Conservation (phyloP, 352 stramenopile genomes). For the Pythium periplocum region DNA sequence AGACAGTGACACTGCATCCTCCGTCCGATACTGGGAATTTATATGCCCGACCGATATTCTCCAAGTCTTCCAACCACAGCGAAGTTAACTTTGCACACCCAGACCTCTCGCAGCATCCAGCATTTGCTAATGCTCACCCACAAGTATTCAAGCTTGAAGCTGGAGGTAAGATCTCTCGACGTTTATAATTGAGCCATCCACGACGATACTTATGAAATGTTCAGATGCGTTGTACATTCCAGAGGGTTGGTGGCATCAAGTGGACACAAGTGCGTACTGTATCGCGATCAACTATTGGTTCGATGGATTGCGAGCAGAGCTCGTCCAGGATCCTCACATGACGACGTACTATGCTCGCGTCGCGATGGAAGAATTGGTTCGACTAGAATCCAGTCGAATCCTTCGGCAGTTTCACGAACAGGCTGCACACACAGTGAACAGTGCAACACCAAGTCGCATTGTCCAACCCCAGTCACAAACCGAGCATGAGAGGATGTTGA, state of each 20-base stretch:
- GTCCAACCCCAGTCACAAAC: background rate
- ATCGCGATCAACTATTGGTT: constrained; percentile 86
- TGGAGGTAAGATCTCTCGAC: constrained; percentile 29
- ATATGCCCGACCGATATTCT: constrained; percentile 56
- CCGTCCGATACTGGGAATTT: constrained; percentile 48
- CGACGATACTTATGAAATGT: too few relatives aligned
- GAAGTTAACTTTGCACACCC: constrained; percentile 41
- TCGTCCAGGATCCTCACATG: constrained; percentile 38
- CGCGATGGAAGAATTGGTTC: constrained; percentile 55
- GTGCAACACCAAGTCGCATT: background rate
- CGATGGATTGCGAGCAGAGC: constrained; percentile 47
- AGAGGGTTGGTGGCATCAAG: constrained; percentile 85
- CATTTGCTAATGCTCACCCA: constrained; percentile 23
- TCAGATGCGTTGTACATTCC: constrained; percentile 73
- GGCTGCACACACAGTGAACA: background rate
- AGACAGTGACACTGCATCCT: constrained; percentile 66
- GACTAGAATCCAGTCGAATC: constrained; percentile 26
- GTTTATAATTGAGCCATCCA: too few relatives aligned
- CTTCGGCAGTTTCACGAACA: constrained; percentile 15
- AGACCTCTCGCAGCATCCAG: constrained; percentile 25
- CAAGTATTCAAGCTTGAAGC: constrained; percentile 31
- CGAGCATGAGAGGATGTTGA: constrained; percentile 6
- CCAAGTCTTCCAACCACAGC: constrained; percentile 78
- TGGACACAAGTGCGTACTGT: constrained; percentile 67
- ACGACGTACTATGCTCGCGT: constrained; percentile 60